These are phyloP conservation scores for Emiliania huxleyi DNA, from an alignment of 78 protist species.

Conservation along the genomic window DNA sequence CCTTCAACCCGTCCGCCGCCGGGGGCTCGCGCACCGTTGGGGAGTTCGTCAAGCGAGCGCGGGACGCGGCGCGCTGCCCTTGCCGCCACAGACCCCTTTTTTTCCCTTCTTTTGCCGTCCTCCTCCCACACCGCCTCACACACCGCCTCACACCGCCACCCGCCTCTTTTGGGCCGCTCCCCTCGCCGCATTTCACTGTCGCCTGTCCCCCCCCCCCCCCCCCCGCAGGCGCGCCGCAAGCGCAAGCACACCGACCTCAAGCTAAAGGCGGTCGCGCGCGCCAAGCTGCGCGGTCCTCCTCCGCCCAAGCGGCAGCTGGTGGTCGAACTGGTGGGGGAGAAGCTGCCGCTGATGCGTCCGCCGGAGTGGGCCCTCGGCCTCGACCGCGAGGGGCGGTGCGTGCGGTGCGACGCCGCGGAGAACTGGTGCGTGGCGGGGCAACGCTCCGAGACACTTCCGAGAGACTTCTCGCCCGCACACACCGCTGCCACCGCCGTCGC, in stretches of 20 bases:
- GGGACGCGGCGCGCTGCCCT: background rate
- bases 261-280: background rate
- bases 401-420: background rate
- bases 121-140: too few species aligned
- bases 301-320: background rate
- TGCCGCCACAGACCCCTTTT: too few species aligned
- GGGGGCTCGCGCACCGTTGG: background rate
- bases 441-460: too few species aligned
- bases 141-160: too few species aligned
- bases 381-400: background rate
- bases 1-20: background rate
- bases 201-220: too few species aligned
- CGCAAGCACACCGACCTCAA: constrained; percentile 6
- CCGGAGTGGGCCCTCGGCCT: background rate
- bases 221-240: background rate
- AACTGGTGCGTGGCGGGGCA: too few species aligned
- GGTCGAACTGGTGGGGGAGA: background rate
- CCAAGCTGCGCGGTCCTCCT: background rate
- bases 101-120: too few species aligned
- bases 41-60: background rate
- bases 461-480: too few species aligned
- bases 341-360: background rate
- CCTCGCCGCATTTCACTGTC: too few species aligned
- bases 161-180: too few species aligned
- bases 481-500: too few species aligned